phyloP scores from a whole-genome alignment of 2,329 filamentous ascomycete genomes.

The Curvularia sp. region DNA sequence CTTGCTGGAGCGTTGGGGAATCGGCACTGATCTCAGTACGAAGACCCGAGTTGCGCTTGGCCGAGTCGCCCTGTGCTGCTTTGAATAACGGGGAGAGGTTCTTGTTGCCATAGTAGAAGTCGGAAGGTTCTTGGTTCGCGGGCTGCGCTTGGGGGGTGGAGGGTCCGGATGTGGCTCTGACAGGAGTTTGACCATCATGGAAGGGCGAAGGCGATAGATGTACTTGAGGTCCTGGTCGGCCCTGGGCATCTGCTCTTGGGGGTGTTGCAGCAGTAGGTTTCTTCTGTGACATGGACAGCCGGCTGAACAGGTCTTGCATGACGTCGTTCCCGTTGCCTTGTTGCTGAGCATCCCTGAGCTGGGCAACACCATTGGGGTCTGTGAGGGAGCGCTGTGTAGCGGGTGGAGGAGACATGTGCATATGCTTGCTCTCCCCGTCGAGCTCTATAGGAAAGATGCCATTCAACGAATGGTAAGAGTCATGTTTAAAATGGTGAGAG shows the following conservation, averaged over 20 bases:
- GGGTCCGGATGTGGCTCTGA: constrained; percentile 45
- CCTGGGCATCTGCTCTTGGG: constrained; percentile 31
- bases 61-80: constrained; percentile 54
- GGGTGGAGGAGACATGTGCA: constrained; percentile 35
- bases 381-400: constrained; percentile 39
- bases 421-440: constrained; percentile 48
- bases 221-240: constrained; percentile 32
- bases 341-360: constrained; percentile 28
- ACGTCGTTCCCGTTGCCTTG: constrained; percentile 56
- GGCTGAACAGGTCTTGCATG: constrained; percentile 55
- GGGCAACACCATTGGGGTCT: constrained; percentile 42
- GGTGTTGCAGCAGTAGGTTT: constrained; percentile 34
- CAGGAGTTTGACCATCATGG: constrained; percentile 42
- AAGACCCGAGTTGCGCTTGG: constrained; percentile 53
- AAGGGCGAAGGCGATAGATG: constrained; percentile 53
- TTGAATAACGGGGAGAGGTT: constrained; percentile 60
- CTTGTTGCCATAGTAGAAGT: constrained; percentile 53
- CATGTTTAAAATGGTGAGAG: constrained; percentile 51
- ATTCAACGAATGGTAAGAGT: constrained; percentile 58
- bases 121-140: constrained; percentile 33
- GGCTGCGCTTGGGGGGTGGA: constrained; percentile 44
- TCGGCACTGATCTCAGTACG: constrained; percentile 53
- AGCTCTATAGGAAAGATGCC: constrained; percentile 74
- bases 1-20: constrained; percentile 38
- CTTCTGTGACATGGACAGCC: constrained; percentile 49